Base-by-base conservation (phyloP, 1,284 basidiomycete genomes). In the Boletus mariae region DNA sequence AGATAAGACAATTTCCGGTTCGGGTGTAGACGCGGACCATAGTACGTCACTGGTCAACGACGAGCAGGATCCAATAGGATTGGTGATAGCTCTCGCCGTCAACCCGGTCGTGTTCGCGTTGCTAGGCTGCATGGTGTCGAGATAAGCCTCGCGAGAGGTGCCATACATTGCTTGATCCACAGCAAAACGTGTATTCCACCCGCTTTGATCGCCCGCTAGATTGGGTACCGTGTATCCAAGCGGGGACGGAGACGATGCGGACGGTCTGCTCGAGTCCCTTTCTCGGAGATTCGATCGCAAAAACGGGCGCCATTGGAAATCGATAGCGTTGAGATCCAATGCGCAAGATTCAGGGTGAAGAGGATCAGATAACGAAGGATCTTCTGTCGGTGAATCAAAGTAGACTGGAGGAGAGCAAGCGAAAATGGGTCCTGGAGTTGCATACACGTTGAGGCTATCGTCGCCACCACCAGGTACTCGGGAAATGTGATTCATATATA, bases 281-380 rank as follows among this genome's bases (percentile, higher is more conserved):
- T 55, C 59, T 45, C 45, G 53, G 47, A 40, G 13, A 53, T 59
- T 47, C 45, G 57, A 68, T 47, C 57, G 57, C 53, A 67, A 50
- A 54, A 70, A 68, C 13, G 77, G 76, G 46, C 69, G 67, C 84
- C 84, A 85, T 49, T 64, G 73, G 58, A 87, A 87, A 58, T 80
- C 78, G 4, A 84, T 66, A 5, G 61, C 58, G 5, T 69, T 64
- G 46, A 71, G 67, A 61, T 76, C 73, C 47, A 75, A 52, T 23
- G 66, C 60, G 44, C 64, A 70, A 50, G 66, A 68, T 49, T 67
- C 68, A 47, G 68, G 61, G 31, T 71, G 62, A 34, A 70, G 58
- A 53, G 74, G 68, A 62, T 79, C 77, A 50, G 74, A 77, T 38
- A 65, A 60, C 28, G 73, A 69, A 40, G 77, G 75, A 54, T 80